Evolutionary conservation across 2,329 filamentous ascomycete species (phyloP), one percentile per base, ranked within the genome.

Genomic region (Epicoccum nigrum): DNA sequence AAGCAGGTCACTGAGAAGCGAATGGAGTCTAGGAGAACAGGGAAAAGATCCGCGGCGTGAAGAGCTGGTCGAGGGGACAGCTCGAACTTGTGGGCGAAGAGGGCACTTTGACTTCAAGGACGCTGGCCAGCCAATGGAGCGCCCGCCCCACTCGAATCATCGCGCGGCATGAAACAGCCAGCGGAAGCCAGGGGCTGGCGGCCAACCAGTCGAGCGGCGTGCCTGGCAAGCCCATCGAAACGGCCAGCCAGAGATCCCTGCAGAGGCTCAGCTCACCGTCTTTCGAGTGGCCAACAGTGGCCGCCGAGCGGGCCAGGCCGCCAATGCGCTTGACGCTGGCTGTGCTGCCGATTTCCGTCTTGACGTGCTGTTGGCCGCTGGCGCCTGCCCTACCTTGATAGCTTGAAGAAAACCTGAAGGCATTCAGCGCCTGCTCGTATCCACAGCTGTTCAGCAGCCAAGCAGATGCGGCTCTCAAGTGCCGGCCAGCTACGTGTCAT

Each of bases 161-260:
- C 42, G 50, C 51, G 16, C 52, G 44, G 56, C 56, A 51, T 62
- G 61, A 65, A 64, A 64, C 58, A 45, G 23, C 40, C 45, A 35
- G 45, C 38, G 46, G 32, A 59, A 52, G 21, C 50, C 39, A 48
- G 51, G 44, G 51, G 51, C 39, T 23, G 33, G 28, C 23, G 52
- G 52, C 62, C 61, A 67, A 54, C 62, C 58, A 62, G 43, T 52
- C 49, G 33, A 37, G 25, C 41, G 55, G 39, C 45, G 61, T 63
- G 57, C 59, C 63, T 65, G 64, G 50, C 57, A 49, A 53, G 50
- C 55, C 58, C 56, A 59, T 67, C 49, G 63, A 66, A 66, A 68
- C 64, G 48, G 50, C 51, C 54, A 43, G 42, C 59, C 50, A 48
- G 49, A 47, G 43, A 47, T 23, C 49, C 49, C 33, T 52, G 49